phyloP scores from a whole-genome alignment of 2,329 filamentous ascomycete species.

The Colletotrichum sp. region DNA sequence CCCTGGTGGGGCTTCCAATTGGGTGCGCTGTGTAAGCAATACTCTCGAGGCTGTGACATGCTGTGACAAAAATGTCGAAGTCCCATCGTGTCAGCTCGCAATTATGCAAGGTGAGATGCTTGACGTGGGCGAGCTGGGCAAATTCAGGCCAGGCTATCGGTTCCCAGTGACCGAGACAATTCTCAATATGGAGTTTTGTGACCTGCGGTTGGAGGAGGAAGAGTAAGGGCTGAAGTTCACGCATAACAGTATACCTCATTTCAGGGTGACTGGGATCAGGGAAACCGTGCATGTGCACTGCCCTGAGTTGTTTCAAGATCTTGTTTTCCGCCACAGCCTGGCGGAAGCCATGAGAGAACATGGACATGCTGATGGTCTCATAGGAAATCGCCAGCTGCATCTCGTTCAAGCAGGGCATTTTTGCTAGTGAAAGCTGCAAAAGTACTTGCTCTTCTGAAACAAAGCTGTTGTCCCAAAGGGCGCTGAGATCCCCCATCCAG shows the following conservation, averaged over 20 bases:
- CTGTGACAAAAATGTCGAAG: neutral
- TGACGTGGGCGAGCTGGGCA: neutral
- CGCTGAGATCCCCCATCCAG: too few species aligned
- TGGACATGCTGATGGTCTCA: too few species aligned
- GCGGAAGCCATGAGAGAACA: neutral
- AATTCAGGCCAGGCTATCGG: neutral
- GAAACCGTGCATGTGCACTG: neutral
- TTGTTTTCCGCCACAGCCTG: neutral
- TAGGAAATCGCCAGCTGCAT: neutral
- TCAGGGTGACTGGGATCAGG: accelerated
- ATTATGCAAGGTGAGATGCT: neutral
- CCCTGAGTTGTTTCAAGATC: neutral
- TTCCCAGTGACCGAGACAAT: neutral
- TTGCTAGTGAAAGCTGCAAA: neutral
- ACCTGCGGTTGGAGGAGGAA: neutral
- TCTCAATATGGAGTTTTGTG: neutral
- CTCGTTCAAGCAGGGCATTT: neutral
- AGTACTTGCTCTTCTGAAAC: too few species aligned
- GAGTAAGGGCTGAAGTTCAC: neutral
- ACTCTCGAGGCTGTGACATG: neutral
- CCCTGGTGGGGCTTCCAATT: neutral
- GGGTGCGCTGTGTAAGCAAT: neutral
- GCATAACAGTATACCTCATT: accelerated
- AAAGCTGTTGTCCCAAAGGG: too few species aligned
- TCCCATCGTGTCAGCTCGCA: neutral